Evolutionary conservation across 768 basidiomycete species (phyloP), one percentile per base, ranked within the genome.

Genomic region (Zangia roseola): DNA sequence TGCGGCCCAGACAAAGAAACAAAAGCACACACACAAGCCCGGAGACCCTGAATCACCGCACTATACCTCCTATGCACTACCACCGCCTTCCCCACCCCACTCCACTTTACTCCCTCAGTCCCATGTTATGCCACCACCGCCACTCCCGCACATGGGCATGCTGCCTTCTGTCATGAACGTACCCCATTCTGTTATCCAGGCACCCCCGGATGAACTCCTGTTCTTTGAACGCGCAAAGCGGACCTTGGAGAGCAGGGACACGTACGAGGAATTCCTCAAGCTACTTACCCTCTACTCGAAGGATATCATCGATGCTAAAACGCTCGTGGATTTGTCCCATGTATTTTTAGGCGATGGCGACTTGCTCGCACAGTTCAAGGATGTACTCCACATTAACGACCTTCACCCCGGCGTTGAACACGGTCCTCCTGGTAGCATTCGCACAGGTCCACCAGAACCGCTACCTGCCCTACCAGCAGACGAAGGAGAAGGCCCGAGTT

Each of bases 191-290:
- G 46, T 61, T 35, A 67, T 70, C 1, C 69, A 70, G 47, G 61
- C 70, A 20, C 61, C 81, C 2, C 77, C 80, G 10, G 88, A 91
- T 52, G 93, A 97, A 61, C 79, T 94, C 26, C 73, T 88, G 12
- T 98, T 98, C 77, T 98, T 98, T 63, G 97, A 98, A 62, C 83
- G 90, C 35, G 90, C 93, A 54, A 95, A 89, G 69, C 86, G 84
- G 56, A 74, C 82, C 0, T 69, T 92, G 8, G 90, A 90, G 62
- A 81, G 74, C 64, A 78, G 81, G 51, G 88, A 88, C 44, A 77
- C 82, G 31, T 92, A 90, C 59, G 93, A 97, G 59, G 95, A 98
- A 57, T 98, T 98, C 69, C 73, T 98, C 60, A 97, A 95, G 71
- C 75, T 98, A 23, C 78, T 98, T 43, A 88, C 84, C 63, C 76